Evolutionary conservation across 2,329 filamentous ascomycete genomes (phyloP).

Genomic region (Aureobasidium sp.): DNA sequence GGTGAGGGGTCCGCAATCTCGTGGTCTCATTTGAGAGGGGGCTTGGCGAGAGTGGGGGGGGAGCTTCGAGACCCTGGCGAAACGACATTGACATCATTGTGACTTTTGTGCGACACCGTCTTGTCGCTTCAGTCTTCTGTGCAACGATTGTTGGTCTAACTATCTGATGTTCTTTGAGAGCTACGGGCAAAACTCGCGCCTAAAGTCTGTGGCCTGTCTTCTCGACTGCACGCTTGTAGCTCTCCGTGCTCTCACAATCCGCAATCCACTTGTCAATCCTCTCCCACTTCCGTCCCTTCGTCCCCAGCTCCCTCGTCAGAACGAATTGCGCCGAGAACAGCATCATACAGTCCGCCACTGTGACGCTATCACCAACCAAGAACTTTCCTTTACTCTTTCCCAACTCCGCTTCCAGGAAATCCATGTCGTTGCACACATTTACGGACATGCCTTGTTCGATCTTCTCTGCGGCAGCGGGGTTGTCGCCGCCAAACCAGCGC

Average conservation of each 20-base stretch:
- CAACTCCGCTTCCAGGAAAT: constrained; percentile 38
- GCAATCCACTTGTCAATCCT: constrained; percentile 30
- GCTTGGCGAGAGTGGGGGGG: constrained; percentile 1
- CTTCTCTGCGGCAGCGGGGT: constrained; percentile 25
- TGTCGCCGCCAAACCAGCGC: constrained; percentile 31
- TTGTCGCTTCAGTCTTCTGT: not conserved
- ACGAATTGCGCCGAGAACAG: constrained; percentile 36
- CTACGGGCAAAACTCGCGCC: no score
- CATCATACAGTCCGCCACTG: constrained; percentile 41
- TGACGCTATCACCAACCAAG: constrained; percentile 35
- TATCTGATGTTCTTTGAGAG: no score
- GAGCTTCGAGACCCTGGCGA: constrained; percentile 1
- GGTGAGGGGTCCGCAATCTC: constrained; percentile 6
- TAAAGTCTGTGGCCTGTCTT: constrained; percentile 31
- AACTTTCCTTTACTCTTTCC: constrained; percentile 32
- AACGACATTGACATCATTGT: not conserved
- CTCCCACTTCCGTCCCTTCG: constrained; percentile 28
- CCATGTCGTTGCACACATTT: constrained; percentile 40
- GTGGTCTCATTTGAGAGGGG: not conserved
- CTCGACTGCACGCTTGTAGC: constrained; percentile 33
- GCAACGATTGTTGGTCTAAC: not conserved
- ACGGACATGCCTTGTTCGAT: constrained; percentile 32
- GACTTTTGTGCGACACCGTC: not conserved
- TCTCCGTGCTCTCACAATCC: constrained; percentile 28
- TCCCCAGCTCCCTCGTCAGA: constrained; percentile 30